These are phyloP conservation scores for Colletotrichum sp. DNA, from an alignment of 2,329 filamentous ascomycete genomes.

Conservation along the genomic window DNA sequence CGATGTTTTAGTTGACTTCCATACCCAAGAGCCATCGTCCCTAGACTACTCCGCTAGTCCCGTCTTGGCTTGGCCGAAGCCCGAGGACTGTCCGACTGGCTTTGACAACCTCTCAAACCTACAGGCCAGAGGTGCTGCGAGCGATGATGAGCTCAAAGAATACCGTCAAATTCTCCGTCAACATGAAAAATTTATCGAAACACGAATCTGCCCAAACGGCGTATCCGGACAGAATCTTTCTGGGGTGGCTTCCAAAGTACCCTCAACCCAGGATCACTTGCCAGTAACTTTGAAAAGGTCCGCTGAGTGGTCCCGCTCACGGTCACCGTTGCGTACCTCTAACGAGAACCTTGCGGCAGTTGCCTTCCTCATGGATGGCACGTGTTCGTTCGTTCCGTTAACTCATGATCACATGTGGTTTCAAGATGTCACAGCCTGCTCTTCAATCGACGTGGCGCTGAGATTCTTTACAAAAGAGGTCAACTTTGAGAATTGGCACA, in stretches of 20 bases:
- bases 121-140: not conserved
- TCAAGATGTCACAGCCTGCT: not conserved
- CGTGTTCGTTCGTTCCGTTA: not conserved
- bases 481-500: not conserved
- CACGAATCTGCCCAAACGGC: not conserved
- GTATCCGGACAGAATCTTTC: not conserved
- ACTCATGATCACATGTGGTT: not conserved
- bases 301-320: not conserved
- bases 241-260: not conserved
- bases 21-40: not conserved
- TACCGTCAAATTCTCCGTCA: not conserved
- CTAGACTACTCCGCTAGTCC: not conserved
- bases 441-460: not conserved
- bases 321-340: accelerated
- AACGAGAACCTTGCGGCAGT: not conserved
- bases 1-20: not conserved
- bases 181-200: not conserved
- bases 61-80: not conserved
- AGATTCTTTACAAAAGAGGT: not conserved
- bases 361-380: not conserved
- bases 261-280: not conserved
- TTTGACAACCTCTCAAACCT: not conserved
- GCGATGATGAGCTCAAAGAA: not conserved
- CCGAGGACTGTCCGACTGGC: not conserved
- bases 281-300: not conserved